phyloP scores from a whole-genome alignment of 768 basidiomycete genomes.

The Pholiota microspora region DNA sequence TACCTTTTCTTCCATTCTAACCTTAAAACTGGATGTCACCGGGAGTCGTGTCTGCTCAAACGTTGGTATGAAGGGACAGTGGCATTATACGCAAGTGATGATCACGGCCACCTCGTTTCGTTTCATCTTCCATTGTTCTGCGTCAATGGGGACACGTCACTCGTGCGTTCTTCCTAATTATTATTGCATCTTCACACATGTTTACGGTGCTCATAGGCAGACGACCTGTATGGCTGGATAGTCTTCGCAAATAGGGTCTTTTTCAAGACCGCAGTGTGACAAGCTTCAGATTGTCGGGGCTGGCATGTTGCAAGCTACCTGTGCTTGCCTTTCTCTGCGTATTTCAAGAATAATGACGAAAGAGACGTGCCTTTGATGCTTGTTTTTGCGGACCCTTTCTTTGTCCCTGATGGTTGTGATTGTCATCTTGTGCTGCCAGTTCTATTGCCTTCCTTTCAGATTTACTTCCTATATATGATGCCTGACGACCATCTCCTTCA shows the following conservation, averaged over 20 bases:
- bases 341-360: neutral
- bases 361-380: neutral
- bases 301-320: no score
- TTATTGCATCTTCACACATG: neutral
- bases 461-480: neutral
- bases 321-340: neutral
- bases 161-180: slow-evolving; percentile 2
- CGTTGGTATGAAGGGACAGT: neutral
- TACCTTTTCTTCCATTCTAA: neutral
- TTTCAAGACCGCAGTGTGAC: neutral
- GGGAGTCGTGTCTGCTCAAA: neutral
- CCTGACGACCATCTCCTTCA: neutral
- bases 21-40: neutral
- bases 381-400: neutral
- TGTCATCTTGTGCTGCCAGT: neutral
- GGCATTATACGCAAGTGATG: no score
- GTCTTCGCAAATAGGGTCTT: neutral
- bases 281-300: no score
- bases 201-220: neutral
- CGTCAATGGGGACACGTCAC: slow-evolving; percentile 3
- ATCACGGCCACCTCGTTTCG: neutral
- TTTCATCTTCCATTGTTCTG: neutral
- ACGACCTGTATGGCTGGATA: neutral
- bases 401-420: neutral
- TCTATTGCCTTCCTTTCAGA: neutral